A percentile compares a stretch with the other conserved stretches of the same genome.
Conservation (phyloP, 768 basidiomycete genomes). For the Phylloporus arenicola region DNA sequence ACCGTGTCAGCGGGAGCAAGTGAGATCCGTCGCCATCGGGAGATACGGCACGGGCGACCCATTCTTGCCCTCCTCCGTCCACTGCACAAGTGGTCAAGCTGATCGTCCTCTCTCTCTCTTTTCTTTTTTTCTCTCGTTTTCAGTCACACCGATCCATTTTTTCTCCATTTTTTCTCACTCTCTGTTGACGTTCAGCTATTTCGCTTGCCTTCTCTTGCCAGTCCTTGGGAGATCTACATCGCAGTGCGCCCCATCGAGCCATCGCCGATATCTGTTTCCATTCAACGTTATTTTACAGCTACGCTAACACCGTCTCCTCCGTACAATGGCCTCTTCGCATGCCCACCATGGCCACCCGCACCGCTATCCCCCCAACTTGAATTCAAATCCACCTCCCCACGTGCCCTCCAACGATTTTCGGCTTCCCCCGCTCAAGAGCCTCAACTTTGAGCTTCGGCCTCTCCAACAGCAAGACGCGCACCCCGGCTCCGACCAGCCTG, state of each 20-base stretch:
- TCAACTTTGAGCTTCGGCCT: conserved; percentile 52
- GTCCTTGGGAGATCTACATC: conserved; percentile 17
- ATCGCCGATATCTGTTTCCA: conserved; percentile 17
- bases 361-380: conserved; percentile 12
- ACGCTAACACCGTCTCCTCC: conserved; percentile 1
- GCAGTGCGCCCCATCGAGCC: conserved; percentile 12
- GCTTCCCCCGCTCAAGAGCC: conserved; percentile 67
- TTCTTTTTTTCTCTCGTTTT: background rate
- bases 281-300: conserved; percentile 11
- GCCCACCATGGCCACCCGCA: conserved; percentile 32
- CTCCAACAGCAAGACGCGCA: conserved; percentile 23
- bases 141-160: background rate
- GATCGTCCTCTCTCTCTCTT: conserved; percentile 7
- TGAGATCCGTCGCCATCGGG: conserved; percentile 61
- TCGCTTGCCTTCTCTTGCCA: background rate
- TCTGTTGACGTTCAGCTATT: background rate
- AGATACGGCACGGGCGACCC: conserved; percentile 48
- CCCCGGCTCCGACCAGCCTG: conserved; percentile 6
- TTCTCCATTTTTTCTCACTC: background rate
- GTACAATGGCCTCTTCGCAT: conserved; percentile 44
- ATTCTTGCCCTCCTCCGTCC: conserved; percentile 8
- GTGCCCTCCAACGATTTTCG: conserved; percentile 44
- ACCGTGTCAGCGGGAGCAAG: conserved; percentile 28
- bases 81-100: background rate
- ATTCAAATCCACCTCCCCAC: conserved; percentile 24